Conservation (phyloP, 2,329 filamentous ascomycete species). For the Cladosporium halotolerans region DNA sequence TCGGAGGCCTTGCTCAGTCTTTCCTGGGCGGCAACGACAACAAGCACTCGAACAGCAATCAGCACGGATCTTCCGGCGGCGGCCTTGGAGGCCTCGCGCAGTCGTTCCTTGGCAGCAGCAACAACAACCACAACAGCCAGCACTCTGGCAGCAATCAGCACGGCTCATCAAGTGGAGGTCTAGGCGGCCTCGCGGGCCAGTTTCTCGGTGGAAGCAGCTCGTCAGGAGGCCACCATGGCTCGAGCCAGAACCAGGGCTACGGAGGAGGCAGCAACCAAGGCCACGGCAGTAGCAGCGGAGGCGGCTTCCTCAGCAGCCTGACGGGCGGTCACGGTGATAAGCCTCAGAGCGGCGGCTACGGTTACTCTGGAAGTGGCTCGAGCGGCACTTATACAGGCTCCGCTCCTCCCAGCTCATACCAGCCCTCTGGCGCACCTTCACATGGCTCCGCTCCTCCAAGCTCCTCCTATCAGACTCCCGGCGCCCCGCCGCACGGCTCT, state of each 20-base stretch:
- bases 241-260: constrained; percentile 8
- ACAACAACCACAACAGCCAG: constrained; percentile 3
- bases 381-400: constrained; percentile 31
- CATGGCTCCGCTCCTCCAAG: constrained; percentile 7
- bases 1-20: constrained; percentile 18
- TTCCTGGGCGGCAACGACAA: constrained; percentile 24
- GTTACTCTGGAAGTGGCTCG: constrained; percentile 29
- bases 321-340: constrained; percentile 18
- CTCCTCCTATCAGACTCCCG: not conserved
- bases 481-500: constrained; percentile 17
- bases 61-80: constrained; percentile 16
- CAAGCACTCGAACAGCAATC: constrained; percentile 1
- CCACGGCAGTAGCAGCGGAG: constrained; percentile 11
- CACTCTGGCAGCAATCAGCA: constrained; percentile 6
- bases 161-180: constrained; percentile 9
- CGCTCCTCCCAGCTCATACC: constrained; percentile 32
- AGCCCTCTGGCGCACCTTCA: constrained; percentile 11
- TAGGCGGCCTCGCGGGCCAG: constrained; percentile 14
- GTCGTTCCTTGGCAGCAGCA: constrained; percentile 26
- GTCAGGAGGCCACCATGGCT: not conserved
- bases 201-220: constrained; percentile 26
- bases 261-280: constrained; percentile 7
- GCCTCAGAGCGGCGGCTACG: constrained; percentile 20
- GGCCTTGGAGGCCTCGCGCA: constrained; percentile 12
- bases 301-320: constrained; percentile 16